A percentile compares a stretch with the other conserved stretches of the same genome.
phyloP scores from a whole-genome alignment of 108 stramenopile genomes.

The Schizochytrium sp. region DNA sequence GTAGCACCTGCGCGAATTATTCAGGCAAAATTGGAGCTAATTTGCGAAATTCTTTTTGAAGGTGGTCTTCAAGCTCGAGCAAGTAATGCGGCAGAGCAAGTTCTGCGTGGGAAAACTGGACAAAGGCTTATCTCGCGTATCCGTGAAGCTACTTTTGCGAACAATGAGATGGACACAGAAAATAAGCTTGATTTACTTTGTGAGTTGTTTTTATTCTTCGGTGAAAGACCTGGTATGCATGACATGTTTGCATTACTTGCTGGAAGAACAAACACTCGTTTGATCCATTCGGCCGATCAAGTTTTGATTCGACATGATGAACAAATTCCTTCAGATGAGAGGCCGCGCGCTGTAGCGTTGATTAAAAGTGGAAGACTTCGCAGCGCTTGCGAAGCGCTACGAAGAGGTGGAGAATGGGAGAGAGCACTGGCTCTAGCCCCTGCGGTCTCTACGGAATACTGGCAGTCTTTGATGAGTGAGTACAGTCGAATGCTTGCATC shows the following conservation, averaged over 20 bases:
- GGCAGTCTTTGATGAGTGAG: slow-evolving; percentile 3
- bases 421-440: slow-evolving; percentile 40
- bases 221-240: not conserved
- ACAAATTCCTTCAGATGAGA: not conserved
- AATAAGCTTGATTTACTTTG: not conserved
- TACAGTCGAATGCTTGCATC: not conserved
- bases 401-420: not conserved
- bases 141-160: not conserved
- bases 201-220: not conserved
- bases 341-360: not conserved
- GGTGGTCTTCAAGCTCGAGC: not conserved
- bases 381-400: slow-evolving; percentile 32
- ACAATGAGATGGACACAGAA: slow-evolving; percentile 8
- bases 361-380: slow-evolving; percentile 5
- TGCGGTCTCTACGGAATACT: slow-evolving; percentile 4
- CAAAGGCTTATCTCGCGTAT: not conserved
- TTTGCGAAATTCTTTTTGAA: not conserved
- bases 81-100: not conserved
- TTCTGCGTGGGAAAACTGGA: not conserved
- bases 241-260: not conserved
- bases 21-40: slow-evolving; percentile 29
- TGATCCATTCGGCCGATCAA: not conserved
- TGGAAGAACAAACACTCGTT: not conserved
- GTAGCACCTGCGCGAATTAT: not conserved
- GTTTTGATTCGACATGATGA: not conserved